Percentiles rank a stretch among this genome's conserved stretches.
Evolutionary conservation across 305 asterid genomes (phyloP).

Genomic region (Plantago coronopus): DNA sequence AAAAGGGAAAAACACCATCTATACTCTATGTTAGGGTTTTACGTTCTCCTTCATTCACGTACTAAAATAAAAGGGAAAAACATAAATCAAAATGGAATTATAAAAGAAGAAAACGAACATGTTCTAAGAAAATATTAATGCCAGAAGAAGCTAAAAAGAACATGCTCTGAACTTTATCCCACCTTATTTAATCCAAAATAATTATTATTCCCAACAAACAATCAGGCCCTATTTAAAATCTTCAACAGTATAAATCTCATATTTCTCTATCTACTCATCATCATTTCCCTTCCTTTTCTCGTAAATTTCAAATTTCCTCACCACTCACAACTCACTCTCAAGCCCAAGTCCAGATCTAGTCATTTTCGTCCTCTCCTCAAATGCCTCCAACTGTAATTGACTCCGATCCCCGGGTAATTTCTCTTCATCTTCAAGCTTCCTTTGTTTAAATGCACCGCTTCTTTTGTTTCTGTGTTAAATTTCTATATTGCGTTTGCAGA

Average conservation of each 20-base stretch:
- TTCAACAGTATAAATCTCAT: background rate
- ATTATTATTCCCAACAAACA: slow-evolving; percentile 4
- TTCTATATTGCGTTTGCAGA: slow-evolving; percentile 32
- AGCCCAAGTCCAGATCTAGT: slow-evolving; percentile 28
- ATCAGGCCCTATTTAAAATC: background rate
- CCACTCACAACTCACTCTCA: slow-evolving; percentile 9
- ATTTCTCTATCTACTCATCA: background rate
- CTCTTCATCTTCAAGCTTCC: background rate
- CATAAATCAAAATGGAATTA: too few species aligned
- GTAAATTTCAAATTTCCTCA: slow-evolving; percentile 31
- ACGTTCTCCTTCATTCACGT: too few species aligned
- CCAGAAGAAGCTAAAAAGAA: slow-evolving; percentile 1
- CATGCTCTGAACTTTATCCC: background rate
- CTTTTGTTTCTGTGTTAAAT: slow-evolving; percentile 6
- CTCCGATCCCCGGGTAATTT: slow-evolving; percentile 49
- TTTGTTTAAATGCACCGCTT: background rate
- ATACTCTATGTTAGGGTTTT: too few species aligned
- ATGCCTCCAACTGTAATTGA: slow-evolving; percentile 55
- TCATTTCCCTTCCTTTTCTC: background rate
- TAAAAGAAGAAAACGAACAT: background rate
- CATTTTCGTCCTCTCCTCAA: slow-evolving; percentile 1
- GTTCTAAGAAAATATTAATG: background rate
- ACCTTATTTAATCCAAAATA: background rate
- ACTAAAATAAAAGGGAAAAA: too few species aligned
- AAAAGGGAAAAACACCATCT: too few species aligned